A percentile compares a stretch with the other conserved stretches of the same genome.
Evolutionary conservation across 305 asterid species (phyloP).

Genomic region (Fraxinus ornus): DNA sequence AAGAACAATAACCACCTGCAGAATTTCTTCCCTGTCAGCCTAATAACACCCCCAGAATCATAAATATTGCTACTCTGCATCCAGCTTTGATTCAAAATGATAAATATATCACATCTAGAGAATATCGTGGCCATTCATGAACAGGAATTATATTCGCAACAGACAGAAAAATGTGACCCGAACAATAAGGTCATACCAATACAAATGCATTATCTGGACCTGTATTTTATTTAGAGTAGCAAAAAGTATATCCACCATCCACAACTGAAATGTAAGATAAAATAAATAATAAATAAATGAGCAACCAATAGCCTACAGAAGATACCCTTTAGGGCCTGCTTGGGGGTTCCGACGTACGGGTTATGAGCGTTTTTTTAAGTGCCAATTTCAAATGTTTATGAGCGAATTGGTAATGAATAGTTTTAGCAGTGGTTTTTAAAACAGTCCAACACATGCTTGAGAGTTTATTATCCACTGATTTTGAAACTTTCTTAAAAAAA

Average conservation of each 20-base stretch:
- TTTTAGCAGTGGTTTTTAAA: no score
- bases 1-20: conserved; percentile 81
- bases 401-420: no score
- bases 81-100: conserved; percentile 10
- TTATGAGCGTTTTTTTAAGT: no score
- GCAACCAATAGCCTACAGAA: neutral
- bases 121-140: neutral
- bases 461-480: no score
- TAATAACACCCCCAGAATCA: neutral
- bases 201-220: neutral
- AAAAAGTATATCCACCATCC: neutral
- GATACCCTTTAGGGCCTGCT: neutral
- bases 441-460: no score
- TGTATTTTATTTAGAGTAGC: neutral
- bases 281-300: neutral
- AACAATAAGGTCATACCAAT: neutral
- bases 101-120: neutral
- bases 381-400: no score
- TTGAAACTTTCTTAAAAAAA: no score
- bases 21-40: conserved; percentile 31
- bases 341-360: no score
- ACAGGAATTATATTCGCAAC: neutral
- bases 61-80: conserved; percentile 16
- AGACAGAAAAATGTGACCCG: neutral
- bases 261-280: neutral